Conservation (phyloP, 768 basidiomycete genomes). For the Lactarius trivialis region DNA sequence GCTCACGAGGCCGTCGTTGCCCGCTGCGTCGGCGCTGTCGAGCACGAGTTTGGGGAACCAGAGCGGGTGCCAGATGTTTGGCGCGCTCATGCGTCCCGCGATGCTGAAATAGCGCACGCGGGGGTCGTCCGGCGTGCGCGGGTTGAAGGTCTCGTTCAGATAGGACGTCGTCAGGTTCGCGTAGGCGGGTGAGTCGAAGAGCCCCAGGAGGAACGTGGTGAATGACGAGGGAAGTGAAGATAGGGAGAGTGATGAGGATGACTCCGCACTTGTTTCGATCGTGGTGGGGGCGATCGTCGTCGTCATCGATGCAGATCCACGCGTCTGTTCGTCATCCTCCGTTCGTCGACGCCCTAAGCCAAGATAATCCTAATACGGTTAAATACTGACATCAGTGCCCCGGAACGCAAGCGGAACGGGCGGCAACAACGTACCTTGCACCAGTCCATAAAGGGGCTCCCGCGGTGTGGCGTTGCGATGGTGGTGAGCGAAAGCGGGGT, state of each 20-base stretch:
- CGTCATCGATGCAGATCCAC: background rate
- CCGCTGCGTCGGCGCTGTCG: slow-evolving; percentile 72
- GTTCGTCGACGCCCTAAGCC: slow-evolving; percentile 56
- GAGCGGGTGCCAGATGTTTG: slow-evolving; percentile 86
- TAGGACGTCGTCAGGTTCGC: slow-evolving; percentile 85
- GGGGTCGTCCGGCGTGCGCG: slow-evolving; percentile 67
- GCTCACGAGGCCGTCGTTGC: slow-evolving; percentile 89
- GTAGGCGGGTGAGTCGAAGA: slow-evolving; percentile 96
- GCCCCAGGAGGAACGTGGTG: slow-evolving; percentile 77
- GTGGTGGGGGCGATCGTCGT: background rate
- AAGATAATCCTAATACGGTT: slow-evolving; percentile 63
- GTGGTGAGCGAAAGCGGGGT: slow-evolving; percentile 81
- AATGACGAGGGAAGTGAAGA: slow-evolving; percentile 73
- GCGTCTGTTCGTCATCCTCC: background rate
- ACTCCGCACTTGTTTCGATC: background rate
- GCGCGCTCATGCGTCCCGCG: slow-evolving; percentile 61
- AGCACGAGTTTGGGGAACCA: slow-evolving; percentile 95
- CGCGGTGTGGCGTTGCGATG: slow-evolving; percentile 89
- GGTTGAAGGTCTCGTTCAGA: slow-evolving; percentile 78
- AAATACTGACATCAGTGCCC: background rate
- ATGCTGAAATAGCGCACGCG: slow-evolving; percentile 89
- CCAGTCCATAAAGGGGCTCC: slow-evolving; percentile 99
- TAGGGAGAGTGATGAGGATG: slow-evolving; percentile 38
- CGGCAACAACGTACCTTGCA: slow-evolving; percentile 57
- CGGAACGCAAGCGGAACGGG: background rate